These are phyloP conservation scores for Onygenales sp. DNA, from an alignment of 2,329 filamentous ascomycete genomes.

Conservation along the genomic window DNA sequence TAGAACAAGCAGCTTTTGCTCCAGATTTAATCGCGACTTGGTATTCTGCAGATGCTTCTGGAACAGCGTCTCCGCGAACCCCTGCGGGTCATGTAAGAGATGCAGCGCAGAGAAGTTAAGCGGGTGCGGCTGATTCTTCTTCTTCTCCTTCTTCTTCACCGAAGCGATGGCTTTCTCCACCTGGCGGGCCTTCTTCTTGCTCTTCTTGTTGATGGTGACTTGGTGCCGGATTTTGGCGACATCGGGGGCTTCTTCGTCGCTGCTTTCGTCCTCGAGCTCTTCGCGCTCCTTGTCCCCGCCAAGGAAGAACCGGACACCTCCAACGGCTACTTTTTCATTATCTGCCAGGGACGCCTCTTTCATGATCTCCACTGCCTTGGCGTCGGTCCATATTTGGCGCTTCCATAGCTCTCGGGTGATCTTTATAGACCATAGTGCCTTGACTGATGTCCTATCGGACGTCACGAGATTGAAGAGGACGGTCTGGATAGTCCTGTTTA, in stretches of 20 bases:
- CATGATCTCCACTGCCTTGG: slow-evolving; percentile 95
- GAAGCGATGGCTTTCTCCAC: slow-evolving; percentile 74
- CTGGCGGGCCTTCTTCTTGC: slow-evolving; percentile 71
- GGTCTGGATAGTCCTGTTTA: slow-evolving; percentile 89
- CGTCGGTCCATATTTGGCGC: slow-evolving; percentile 89
- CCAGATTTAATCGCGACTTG: slow-evolving; percentile 74
- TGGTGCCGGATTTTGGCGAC: slow-evolving; percentile 76
- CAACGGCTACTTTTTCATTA: slow-evolving; percentile 84
- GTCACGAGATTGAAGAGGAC: slow-evolving; percentile 87
- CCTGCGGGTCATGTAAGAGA: slow-evolving; percentile 86
- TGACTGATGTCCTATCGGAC: slow-evolving; percentile 72
- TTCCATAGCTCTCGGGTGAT: slow-evolving; percentile 94
- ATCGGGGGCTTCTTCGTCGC: slow-evolving; percentile 66
- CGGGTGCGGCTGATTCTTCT: slow-evolving; percentile 77
- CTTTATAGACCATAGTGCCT: slow-evolving; percentile 92
- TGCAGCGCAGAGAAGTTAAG: slow-evolving; percentile 96
- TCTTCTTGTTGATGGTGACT: slow-evolving; percentile 90
- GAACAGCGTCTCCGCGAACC: slow-evolving; percentile 84
- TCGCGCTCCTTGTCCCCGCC: slow-evolving; percentile 94
- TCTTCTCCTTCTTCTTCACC: slow-evolving; percentile 72
- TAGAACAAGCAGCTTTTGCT: slow-evolving; percentile 81
- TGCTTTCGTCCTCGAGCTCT: slow-evolving; percentile 81
- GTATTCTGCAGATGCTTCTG: slow-evolving; percentile 81
- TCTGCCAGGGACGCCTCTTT: slow-evolving; percentile 82
- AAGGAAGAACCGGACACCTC: slow-evolving; percentile 87